Conservation (phyloP, 495 filamentous ascomycete genomes). For the Penicillium pancosmium region DNA sequence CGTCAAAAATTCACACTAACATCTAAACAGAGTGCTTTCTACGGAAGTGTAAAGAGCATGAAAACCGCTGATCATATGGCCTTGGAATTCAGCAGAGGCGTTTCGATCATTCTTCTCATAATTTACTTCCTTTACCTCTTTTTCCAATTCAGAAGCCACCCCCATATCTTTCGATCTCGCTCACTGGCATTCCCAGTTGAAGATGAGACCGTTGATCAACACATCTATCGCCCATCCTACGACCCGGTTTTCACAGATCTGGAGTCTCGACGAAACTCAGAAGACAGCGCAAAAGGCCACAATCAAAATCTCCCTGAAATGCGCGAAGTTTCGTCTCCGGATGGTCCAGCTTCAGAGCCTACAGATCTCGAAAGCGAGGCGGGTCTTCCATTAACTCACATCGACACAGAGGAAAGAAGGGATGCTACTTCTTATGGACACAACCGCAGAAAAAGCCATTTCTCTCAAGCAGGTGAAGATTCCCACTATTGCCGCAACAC, state of each 20-base stretch:
- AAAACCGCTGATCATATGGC: conserved; percentile 23
- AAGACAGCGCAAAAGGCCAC: not conserved
- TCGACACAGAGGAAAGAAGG: not conserved
- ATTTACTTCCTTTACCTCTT: conserved; percentile 69
- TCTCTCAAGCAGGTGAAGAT: not conserved
- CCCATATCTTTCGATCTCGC: conserved; percentile 6
- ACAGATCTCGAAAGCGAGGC: conserved; percentile 5
- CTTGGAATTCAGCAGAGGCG: conserved; percentile 20
- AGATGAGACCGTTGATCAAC: not conserved
- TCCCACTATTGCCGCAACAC: conserved; percentile 4
- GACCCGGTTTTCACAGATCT: conserved; percentile 12
- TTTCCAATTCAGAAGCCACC: conserved; percentile 35
- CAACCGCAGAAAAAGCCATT: not conserved
- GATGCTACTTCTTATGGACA: not conserved
- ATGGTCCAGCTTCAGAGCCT: not conserved
- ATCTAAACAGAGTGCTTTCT: conserved; percentile 22
- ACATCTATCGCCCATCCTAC: conserved; percentile 8
- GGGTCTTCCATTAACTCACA: conserved; percentile 6
- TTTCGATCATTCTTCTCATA: conserved; percentile 56
- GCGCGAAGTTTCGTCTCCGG: conserved; percentile 7
- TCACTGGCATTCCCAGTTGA: conserved; percentile 1
- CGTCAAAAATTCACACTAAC: not conserved
- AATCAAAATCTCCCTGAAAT: conserved; percentile 7
- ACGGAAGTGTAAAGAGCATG: conserved; percentile 18
- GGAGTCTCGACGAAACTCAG: not conserved